Conservation (phyloP, 805 yeast genomes). For the Hermanozyma aechmeae region DNA sequence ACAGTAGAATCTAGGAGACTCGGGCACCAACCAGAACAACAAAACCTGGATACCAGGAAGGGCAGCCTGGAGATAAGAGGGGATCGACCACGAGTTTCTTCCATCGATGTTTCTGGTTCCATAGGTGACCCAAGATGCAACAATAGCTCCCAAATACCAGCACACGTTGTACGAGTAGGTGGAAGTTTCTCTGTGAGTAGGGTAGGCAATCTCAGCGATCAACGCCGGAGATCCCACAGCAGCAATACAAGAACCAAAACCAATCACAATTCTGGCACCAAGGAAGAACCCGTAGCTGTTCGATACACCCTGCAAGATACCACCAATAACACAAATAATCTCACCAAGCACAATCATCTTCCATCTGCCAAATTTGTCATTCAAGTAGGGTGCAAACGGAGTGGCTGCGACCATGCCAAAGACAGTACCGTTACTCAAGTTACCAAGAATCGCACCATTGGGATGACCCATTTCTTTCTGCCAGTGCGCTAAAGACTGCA, state of each 20-base stretch:
- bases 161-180: neutral
- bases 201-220: neutral
- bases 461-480: conserved; percentile 21
- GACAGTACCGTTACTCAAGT: conserved; percentile 11
- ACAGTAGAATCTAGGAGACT: neutral
- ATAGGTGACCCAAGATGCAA: neutral
- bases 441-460: conserved; percentile 12
- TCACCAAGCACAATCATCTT: conserved; percentile 19
- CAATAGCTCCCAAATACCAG: neutral
- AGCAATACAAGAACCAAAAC: neutral
- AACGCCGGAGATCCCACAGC: neutral
- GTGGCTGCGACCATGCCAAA: conserved; percentile 31
- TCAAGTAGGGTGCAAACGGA: conserved; percentile 7
- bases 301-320: conserved; percentile 28
- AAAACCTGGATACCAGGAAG: neutral
- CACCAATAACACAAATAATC: conserved; percentile 18
- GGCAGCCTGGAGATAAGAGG: neutral
- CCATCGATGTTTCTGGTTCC: neutral
- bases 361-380: conserved; percentile 36
- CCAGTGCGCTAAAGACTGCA: conserved; percentile 39
- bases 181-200: neutral
- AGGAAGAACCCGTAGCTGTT: conserved; percentile 11
- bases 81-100: neutral
- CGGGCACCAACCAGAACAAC: neutral
- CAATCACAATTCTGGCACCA: neutral